These are phyloP conservation scores for Angomonas deanei DNA, from an alignment of 208 protist genomes.

Conservation along the genomic window DNA sequence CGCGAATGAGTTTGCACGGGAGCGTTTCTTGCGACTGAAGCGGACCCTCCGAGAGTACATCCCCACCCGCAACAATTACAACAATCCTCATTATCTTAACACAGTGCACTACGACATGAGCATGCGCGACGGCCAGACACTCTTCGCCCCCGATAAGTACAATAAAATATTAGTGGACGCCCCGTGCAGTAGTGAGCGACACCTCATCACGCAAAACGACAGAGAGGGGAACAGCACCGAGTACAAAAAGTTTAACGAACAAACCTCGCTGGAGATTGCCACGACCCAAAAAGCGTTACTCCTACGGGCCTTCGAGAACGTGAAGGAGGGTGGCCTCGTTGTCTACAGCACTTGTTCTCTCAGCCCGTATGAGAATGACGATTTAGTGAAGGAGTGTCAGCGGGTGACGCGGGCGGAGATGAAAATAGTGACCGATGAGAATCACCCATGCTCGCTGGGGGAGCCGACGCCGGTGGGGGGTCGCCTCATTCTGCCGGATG, in stretches of 20 bases:
- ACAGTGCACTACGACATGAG: slow-evolving; percentile 49
- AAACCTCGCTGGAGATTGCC: slow-evolving; percentile 29
- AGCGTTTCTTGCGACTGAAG: slow-evolving; percentile 62
- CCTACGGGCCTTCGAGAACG: slow-evolving; percentile 71
- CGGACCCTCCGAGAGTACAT: slow-evolving; percentile 71
- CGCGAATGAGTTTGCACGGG: slow-evolving; percentile 56
- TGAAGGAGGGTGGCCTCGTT: slow-evolving; percentile 59
- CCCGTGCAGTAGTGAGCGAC: slow-evolving; percentile 90
- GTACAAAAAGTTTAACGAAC: slow-evolving; percentile 41
- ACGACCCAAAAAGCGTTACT: slow-evolving; percentile 61
- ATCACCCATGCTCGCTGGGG: slow-evolving; percentile 21
- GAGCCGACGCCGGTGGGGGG: slow-evolving; percentile 55
- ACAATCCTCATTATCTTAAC: slow-evolving; percentile 15
- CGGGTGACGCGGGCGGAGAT: slow-evolving; percentile 52
- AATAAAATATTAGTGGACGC: slow-evolving; percentile 87
- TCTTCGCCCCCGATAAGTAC: slow-evolving; percentile 57
- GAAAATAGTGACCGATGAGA: slow-evolving; percentile 17
- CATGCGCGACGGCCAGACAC: slow-evolving; percentile 68
- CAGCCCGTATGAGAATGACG: slow-evolving; percentile 84
- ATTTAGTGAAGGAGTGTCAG: slow-evolving; percentile 64
- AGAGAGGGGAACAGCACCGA: slow-evolving; percentile 21
- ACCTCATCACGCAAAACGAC: slow-evolving; percentile 65
- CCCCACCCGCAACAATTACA: slow-evolving; percentile 13
- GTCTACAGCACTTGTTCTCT: slow-evolving; percentile 93
- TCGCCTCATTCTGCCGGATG: slow-evolving; percentile 70